phyloP scores from a whole-genome alignment of 2,329 filamentous ascomycete genomes.

The Penicillium glabrum region DNA sequence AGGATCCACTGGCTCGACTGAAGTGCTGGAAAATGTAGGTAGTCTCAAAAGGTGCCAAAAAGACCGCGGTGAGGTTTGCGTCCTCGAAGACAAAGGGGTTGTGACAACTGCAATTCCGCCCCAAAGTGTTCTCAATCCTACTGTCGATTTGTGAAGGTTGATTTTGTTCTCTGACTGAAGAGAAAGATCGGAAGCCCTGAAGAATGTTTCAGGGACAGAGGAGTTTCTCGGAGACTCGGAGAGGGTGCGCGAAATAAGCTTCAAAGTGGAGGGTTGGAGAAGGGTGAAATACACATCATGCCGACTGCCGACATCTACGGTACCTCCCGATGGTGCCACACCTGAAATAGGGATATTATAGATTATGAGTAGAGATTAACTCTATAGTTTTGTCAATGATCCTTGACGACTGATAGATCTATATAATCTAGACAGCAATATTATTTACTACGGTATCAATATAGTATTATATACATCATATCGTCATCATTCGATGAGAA shows the following conservation, averaged over 20 bases:
- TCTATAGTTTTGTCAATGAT: not conserved
- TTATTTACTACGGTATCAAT: too few relatives aligned
- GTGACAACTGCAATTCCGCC: not conserved
- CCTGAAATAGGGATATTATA: too few relatives aligned
- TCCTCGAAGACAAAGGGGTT: not conserved
- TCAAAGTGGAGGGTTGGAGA: not conserved
- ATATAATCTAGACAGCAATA: too few relatives aligned
- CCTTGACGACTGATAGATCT: too few relatives aligned
- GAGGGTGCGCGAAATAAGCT: not conserved
- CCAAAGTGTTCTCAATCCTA: not conserved
- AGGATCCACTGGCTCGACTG: not conserved
- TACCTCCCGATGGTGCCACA: slow-evolving; percentile 20
- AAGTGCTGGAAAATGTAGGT: not conserved
- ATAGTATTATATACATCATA: not conserved
- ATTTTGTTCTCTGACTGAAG: not conserved
- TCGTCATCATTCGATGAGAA: not conserved
- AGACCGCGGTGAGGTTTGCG: not conserved
- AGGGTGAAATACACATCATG: slow-evolving; percentile 12
- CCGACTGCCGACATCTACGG: slow-evolving; percentile 23
- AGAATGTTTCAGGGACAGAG: not conserved
- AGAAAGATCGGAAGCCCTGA: not conserved
- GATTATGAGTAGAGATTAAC: not conserved
- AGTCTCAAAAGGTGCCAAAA: not conserved
- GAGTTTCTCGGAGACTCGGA: not conserved
- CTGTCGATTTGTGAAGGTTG: not conserved